These are phyloP conservation scores for Rhododendron griersonianum DNA, from an alignment of 148 eudicot genomes.

Conservation along the genomic window DNA sequence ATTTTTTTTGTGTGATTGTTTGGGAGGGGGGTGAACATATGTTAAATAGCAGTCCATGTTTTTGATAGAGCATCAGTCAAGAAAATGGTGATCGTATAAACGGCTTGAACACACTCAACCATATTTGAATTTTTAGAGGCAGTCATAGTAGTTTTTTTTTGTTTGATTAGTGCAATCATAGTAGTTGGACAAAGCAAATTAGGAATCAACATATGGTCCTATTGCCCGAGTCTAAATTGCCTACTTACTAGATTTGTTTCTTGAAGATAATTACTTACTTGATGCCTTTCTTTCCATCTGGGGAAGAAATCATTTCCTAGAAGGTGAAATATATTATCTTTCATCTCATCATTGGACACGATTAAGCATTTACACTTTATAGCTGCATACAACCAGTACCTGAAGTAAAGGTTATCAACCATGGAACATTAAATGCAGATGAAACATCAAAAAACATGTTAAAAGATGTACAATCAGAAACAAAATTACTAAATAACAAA, in stretches of 20 bases:
- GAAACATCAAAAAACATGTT: conserved; percentile 4
- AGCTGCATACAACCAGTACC: conserved; percentile 98
- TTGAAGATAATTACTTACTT: conserved; percentile 36
- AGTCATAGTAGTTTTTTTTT: not conserved
- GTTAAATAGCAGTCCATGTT: too few species aligned
- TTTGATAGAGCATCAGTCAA: not conserved
- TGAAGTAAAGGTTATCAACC: conserved; percentile 30
- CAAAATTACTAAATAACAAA: not conserved
- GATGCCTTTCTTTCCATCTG: conserved; percentile 95
- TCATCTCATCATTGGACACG: conserved; percentile 91
- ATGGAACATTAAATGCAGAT: conserved; percentile 8
- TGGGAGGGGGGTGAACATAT: not conserved
- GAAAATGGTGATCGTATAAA: not conserved
- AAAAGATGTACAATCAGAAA: not conserved
- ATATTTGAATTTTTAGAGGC: not conserved
- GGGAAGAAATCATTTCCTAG: conserved; percentile 89
- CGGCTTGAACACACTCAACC: too few species aligned
- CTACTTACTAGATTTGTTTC: not conserved
- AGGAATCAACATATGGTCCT: not conserved
- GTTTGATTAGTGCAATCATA: too few species aligned
- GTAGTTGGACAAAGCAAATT: conserved; percentile 9
- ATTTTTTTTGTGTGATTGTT: not conserved
- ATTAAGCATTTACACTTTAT: conserved; percentile 70
- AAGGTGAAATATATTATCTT: conserved; percentile 80
- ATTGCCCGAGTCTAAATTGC: not conserved